These are phyloP conservation scores for Aspergillus sp. DNA, from an alignment of 2,329 filamentous ascomycete genomes.

Conservation along the genomic window DNA sequence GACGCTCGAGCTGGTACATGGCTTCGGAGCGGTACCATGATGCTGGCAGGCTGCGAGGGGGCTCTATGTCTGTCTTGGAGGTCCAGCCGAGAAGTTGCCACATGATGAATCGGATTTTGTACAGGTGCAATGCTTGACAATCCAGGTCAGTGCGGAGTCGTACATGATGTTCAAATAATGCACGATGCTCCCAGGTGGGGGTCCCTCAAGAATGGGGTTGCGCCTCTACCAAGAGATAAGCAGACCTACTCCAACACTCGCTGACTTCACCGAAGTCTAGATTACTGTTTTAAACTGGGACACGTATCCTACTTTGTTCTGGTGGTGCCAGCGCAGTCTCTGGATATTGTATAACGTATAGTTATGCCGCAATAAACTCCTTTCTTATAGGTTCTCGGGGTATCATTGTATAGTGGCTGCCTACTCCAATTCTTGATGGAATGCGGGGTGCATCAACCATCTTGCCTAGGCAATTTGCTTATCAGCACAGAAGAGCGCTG, in stretches of 20 bases:
- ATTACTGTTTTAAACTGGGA: too few species aligned
- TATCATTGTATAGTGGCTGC: too few species aligned
- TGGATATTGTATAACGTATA: too few species aligned
- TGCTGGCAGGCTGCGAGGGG: conserved; percentile 20
- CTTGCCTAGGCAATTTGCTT: too few species aligned
- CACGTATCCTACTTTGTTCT: too few species aligned
- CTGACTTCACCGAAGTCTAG: too few species aligned
- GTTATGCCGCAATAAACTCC: too few species aligned
- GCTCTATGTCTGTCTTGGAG: background rate
- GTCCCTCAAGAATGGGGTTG: background rate
- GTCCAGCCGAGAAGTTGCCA: conserved; percentile 6
- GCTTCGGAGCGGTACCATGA: conserved; percentile 28
- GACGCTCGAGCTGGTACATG: conserved; percentile 26
- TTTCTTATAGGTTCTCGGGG: too few species aligned
- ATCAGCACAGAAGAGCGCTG: background rate
- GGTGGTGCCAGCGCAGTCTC: too few species aligned
- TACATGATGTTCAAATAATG: too few species aligned
- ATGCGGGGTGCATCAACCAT: too few species aligned
- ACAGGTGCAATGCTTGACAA: background rate
- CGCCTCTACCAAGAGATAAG: background rate
- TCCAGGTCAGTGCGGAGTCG: background rate
- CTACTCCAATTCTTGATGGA: too few species aligned
- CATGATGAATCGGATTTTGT: background rate
- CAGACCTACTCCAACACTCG: background rate
- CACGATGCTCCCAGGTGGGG: background rate